Evolutionary conservation across 2,329 filamentous ascomycete genomes (phyloP).

Genomic region (Colletotrichum phormii): DNA sequence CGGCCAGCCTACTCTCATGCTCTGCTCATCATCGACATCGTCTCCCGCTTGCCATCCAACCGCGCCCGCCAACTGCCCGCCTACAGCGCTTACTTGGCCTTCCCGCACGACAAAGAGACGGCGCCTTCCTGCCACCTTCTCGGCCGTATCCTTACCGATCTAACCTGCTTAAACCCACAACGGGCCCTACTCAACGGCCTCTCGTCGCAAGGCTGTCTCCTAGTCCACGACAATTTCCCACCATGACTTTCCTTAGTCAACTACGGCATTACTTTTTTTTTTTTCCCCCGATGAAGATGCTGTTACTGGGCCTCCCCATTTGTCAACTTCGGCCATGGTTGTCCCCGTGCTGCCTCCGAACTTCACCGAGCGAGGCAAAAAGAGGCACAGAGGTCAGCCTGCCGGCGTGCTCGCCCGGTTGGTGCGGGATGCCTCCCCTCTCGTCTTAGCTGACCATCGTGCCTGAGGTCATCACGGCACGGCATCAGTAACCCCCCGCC

Average conservation of each 20-base stretch:
- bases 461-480: not conserved
- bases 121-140: slow-evolving; percentile 31
- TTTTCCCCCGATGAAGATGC: slow-evolving; percentile 22
- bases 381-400: not conserved
- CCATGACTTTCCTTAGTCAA: not conserved
- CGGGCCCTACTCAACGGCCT: slow-evolving; percentile 32
- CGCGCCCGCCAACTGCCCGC: slow-evolving; percentile 10
- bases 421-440: not conserved
- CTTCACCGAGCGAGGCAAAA: not conserved
- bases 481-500: not conserved
- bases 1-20: slow-evolving; percentile 18
- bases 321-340: not conserved
- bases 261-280: slow-evolving; percentile 12
- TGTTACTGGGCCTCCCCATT: not conserved
- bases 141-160: slow-evolving; percentile 33
- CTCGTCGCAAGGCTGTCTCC: slow-evolving; percentile 17
- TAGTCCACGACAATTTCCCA: slow-evolving; percentile 6
- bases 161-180: slow-evolving; percentile 19
- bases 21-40: slow-evolving; percentile 19
- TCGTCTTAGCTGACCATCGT: not conserved
- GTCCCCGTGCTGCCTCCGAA: not conserved
- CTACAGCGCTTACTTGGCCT: slow-evolving; percentile 28
- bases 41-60: slow-evolving; percentile 13
- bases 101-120: slow-evolving; percentile 35
- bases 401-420: not conserved